A percentile compares a stretch with the other conserved stretches of the same genome.
Conservation (phyloP, 192 early-diverging fungal species). For the Nowakowskiella sp. region DNA sequence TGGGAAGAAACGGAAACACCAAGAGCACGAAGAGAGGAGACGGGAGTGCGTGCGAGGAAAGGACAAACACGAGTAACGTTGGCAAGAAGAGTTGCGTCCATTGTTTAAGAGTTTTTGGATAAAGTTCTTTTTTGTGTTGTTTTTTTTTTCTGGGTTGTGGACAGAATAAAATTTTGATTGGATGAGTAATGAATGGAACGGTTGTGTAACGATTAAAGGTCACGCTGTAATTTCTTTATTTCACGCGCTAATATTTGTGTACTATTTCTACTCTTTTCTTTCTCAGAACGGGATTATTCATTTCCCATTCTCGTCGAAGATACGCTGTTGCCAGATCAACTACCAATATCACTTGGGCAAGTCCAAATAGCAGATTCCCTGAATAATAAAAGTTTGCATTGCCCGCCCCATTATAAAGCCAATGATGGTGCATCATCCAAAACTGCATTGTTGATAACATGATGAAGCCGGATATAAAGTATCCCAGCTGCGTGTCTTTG, state of each 20-base stretch:
- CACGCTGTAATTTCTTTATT: no score
- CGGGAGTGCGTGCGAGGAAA: constrained; percentile 65
- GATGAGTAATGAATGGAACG: no score
- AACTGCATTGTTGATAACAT: constrained; percentile 68
- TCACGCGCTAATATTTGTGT: no score
- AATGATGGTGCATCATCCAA: constrained; percentile 88
- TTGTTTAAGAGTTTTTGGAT: constrained; percentile 16
- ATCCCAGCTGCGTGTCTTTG: constrained; percentile 74
- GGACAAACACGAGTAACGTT: constrained; percentile 54
- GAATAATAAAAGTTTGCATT: constrained; percentile 99
- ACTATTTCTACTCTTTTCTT: constrained; percentile 37
- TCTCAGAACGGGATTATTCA: constrained; percentile 44
- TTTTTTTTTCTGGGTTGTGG: no score
- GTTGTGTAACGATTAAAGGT: no score
- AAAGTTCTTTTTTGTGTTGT: no score
- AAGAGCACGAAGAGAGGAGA: constrained; percentile 59
- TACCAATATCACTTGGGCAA: constrained; percentile 77
- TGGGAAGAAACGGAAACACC: no score
- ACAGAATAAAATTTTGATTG: no score
- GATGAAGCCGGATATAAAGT: constrained; percentile 61
- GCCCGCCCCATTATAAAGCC: constrained; percentile 92
- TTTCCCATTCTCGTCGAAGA: constrained; percentile 73
- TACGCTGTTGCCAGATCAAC: constrained; percentile 78
- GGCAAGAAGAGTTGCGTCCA: constrained; percentile 33
- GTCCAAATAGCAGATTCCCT: constrained; percentile 83